Percentiles rank a stretch among this genome's conserved stretches.
phyloP scores from a whole-genome alignment of 805 yeast genomes.

The Metschnikowia dekortorum region DNA sequence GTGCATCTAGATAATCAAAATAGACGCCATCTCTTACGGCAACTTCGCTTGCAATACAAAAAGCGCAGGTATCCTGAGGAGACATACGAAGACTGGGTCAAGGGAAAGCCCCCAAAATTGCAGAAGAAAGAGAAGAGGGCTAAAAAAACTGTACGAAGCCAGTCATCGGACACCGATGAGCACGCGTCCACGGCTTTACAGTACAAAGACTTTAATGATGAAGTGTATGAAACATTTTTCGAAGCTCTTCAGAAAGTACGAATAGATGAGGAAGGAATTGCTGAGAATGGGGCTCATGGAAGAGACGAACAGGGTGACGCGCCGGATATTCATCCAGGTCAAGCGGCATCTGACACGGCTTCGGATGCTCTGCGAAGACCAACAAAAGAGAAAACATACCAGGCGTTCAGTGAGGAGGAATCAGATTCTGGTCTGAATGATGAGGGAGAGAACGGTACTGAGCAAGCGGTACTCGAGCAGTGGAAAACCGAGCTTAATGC shows the following conservation, averaged over 20 bases:
- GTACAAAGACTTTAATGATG: background rate
- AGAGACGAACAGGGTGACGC: background rate
- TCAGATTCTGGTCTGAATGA: background rate
- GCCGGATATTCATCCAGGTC: background rate
- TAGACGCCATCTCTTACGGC: conserved; percentile 17
- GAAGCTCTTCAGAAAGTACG: background rate
- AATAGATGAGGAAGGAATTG: background rate
- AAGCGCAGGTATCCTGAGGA: conserved; percentile 12
- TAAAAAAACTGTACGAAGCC: background rate
- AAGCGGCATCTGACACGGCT: background rate
- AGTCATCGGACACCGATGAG: background rate
- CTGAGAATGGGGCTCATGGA: background rate
- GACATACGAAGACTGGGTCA: conserved; percentile 16
- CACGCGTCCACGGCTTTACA: background rate
- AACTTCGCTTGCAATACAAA: conserved; percentile 6
- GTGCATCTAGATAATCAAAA: conserved; percentile 2
- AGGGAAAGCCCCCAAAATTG: background rate
- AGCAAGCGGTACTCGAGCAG: conserved; percentile 5
- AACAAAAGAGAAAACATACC: background rate
- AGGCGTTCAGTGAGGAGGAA: background rate
- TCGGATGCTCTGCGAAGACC: background rate
- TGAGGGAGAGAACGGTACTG: background rate
- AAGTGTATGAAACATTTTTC: background rate
- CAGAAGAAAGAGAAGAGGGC: background rate
- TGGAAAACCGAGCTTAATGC: conserved; percentile 8